Conservation (phyloP, 352 stramenopile species). For the Pythium graminicola region DNA sequence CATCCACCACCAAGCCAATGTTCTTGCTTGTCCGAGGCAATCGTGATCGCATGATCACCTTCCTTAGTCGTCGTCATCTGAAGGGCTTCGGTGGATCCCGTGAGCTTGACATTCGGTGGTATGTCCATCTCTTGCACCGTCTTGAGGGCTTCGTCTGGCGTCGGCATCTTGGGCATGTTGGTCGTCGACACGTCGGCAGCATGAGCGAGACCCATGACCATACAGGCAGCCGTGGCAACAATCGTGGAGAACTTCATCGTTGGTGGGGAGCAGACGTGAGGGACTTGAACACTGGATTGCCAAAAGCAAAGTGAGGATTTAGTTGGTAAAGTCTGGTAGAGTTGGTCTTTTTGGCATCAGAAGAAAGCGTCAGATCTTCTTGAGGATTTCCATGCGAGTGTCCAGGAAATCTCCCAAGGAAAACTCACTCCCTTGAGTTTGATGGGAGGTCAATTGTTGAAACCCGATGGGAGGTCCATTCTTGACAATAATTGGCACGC, state of each 20-base stretch:
- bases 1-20: background rate
- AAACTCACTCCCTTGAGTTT: too few species aligned
- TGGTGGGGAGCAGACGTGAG: background rate
- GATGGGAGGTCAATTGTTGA: too few species aligned
- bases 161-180: background rate
- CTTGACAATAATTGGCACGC: too few species aligned
- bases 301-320: conserved; percentile 3
- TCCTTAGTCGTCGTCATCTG: background rate
- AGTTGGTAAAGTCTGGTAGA: too few species aligned
- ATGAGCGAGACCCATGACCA: background rate
- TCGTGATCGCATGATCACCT: background rate
- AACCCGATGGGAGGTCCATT: too few species aligned
- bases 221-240: background rate
- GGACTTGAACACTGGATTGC: background rate
- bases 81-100: background rate
- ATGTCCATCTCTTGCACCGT: background rate
- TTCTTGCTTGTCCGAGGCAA: conserved; percentile 2
- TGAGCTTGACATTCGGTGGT: background rate
- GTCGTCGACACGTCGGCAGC: background rate
- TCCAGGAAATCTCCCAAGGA: too few species aligned
- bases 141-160: background rate
- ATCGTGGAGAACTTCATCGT: conserved; percentile 3
- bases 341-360: background rate
- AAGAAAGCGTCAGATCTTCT: too few species aligned
- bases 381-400: background rate